phyloP scores from a whole-genome alignment of 129 eudicot species.

The Tagetes patula region DNA sequence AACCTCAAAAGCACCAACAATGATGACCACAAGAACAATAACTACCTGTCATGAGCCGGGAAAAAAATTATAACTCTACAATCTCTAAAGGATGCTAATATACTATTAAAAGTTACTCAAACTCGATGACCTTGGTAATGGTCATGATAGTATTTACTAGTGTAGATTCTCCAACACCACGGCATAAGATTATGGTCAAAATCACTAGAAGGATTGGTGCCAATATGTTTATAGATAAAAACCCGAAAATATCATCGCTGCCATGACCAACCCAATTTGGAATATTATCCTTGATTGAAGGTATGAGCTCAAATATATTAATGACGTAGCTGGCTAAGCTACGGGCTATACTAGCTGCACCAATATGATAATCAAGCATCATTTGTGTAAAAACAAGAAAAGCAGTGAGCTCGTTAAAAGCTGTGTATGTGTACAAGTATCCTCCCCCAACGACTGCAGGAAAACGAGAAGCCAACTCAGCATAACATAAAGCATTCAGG shows the following conservation, averaged over 20 bases:
- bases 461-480: slow-evolving; percentile 93
- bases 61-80: background rate
- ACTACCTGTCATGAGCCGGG: slow-evolving; percentile 60
- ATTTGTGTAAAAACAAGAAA: slow-evolving; percentile 93
- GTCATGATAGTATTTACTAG: slow-evolving; percentile 82
- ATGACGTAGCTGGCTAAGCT: slow-evolving; percentile 88
- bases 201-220: slow-evolving; percentile 79
- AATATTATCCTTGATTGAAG: slow-evolving; percentile 63
- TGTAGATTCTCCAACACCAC: slow-evolving; percentile 95
- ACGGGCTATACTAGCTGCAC: slow-evolving; percentile 99
- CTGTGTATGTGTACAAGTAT: slow-evolving; percentile 84
- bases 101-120: slow-evolving; percentile 1
- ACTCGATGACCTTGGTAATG: slow-evolving; percentile 63
- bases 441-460: slow-evolving; percentile 99
- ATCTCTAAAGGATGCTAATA: background rate
- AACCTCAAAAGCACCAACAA: slow-evolving; percentile 81
- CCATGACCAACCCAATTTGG: slow-evolving; percentile 99
- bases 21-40: slow-evolving; percentile 75
- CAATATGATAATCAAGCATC: slow-evolving; percentile 99
- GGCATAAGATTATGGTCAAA: slow-evolving; percentile 70
- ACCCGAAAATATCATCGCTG: slow-evolving; percentile 58
- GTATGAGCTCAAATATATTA: slow-evolving; percentile 74
- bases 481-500: slow-evolving; percentile 94
- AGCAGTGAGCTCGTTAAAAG: slow-evolving; percentile 98
- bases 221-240: slow-evolving; percentile 70